These are phyloP conservation scores for Agaricus sinodeliciosus DNA, from an alignment of 768 basidiomycete genomes.

Conservation along the genomic window DNA sequence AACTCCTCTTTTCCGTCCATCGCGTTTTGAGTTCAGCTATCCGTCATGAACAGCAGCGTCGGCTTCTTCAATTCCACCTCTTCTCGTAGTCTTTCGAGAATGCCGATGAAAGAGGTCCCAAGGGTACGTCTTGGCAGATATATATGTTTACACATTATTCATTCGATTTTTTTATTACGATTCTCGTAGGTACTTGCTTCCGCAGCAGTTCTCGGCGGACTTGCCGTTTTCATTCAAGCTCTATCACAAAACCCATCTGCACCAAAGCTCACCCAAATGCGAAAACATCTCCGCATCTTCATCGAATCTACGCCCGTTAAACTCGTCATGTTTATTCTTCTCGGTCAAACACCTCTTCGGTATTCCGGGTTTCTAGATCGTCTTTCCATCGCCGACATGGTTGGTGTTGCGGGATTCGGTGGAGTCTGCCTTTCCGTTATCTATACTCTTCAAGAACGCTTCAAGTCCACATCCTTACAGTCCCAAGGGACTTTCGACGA, in stretches of 20 bases:
- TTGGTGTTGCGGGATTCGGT: slow-evolving; percentile 3
- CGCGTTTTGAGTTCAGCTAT: not conserved
- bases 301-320: not conserved
- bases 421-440: slow-evolving; percentile 1
- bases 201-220: not conserved
- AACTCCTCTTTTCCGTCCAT: not conserved
- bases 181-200: not conserved
- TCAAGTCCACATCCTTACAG: not conserved
- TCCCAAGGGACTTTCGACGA: not conserved
- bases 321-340: not conserved
- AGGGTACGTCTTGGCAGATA: not conserved
- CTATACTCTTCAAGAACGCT: not conserved
- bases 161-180: too few species aligned
- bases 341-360: slow-evolving; percentile 4
- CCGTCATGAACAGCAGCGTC: not conserved
- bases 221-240: not conserved
- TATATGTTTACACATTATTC: not conserved
- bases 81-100: not conserved
- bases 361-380: not conserved
- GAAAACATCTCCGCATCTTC: not conserved
- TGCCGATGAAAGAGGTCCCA: not conserved
- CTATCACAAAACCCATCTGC: not conserved
- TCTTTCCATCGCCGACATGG: not conserved
- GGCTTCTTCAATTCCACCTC: not conserved
- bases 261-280: not conserved